Evolutionary conservation across 129 eudicot species (phyloP).

Genomic region (Cynara cardunculus): DNA sequence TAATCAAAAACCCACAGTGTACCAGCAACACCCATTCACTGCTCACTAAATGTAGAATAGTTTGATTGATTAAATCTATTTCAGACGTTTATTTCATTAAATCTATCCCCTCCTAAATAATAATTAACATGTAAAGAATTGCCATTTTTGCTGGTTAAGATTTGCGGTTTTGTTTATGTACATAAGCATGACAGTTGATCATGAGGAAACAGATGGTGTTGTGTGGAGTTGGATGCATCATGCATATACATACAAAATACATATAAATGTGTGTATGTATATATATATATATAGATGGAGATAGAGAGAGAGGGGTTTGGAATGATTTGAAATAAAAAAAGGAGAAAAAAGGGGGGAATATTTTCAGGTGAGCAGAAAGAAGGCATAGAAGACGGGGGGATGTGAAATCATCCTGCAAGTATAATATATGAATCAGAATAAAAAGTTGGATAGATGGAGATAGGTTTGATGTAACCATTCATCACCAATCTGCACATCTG

Average conservation of each 20-base stretch:
- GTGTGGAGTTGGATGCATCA: not conserved
- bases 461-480: slow-evolving; percentile 36
- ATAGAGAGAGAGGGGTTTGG: not conserved
- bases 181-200: not conserved
- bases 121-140: too few relatives aligned
- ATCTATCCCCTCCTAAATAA: too few relatives aligned
- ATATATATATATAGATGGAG: not conserved
- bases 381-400: slow-evolving; percentile 34
- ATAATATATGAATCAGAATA: not conserved
- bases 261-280: not conserved
- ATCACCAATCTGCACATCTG: slow-evolving; percentile 34
- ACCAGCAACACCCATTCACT: not conserved
- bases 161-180: too few relatives aligned
- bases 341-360: slow-evolving; percentile 18
- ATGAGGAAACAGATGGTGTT: not conserved
- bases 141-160: too few relatives aligned
- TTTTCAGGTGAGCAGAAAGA: slow-evolving; percentile 30
- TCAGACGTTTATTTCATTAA: too few relatives aligned
- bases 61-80: too few relatives aligned
- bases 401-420: not conserved
- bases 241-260: not conserved
- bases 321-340: not conserved
- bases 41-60: not conserved
- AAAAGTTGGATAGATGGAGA: not conserved
- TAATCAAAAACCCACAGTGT: not conserved